A percentile compares a stretch with the other conserved stretches of the same genome.
phyloP scores from a whole-genome alignment of 129 eudicot species.

The Silybum marianum region DNA sequence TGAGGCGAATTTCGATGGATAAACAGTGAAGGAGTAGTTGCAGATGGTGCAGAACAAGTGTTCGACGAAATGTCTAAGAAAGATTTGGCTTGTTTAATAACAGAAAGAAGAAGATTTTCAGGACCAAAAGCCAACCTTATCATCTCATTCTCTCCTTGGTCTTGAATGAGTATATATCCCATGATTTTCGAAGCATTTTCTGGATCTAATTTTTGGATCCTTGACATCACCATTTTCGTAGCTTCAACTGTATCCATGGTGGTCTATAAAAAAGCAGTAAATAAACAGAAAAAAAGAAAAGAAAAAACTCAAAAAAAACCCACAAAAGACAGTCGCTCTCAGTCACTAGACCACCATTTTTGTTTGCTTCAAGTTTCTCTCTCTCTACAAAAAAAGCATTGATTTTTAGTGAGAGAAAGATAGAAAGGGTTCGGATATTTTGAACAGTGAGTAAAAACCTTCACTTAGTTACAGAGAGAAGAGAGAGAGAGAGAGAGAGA shows the following conservation, averaged over 20 bases:
- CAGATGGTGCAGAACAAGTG: conserved; percentile 40
- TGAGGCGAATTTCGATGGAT: conserved; percentile 51
- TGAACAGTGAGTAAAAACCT: conserved; percentile 34
- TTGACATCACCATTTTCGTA: conserved; percentile 67
- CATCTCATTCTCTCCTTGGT: conserved; percentile 91
- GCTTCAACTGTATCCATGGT: conserved; percentile 91
- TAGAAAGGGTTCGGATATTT: conserved; percentile 35
- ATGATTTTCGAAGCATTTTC: conserved; percentile 91
- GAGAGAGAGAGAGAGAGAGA: not conserved
- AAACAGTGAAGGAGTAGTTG: conserved; percentile 30
- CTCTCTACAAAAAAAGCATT: conserved; percentile 18
- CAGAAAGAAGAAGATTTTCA: conserved; percentile 52
- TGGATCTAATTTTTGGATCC: conserved; percentile 82
- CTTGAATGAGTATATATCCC: conserved; percentile 83
- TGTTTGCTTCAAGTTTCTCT: conserved; percentile 4
- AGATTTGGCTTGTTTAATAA: conserved; percentile 60
- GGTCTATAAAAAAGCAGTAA: not conserved
- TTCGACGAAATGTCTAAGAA: conserved; percentile 59
- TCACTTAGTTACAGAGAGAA: conserved; percentile 16
- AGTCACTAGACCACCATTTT: conserved; percentile 22
- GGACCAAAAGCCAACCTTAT: conserved; percentile 86
- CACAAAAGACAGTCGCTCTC: conserved; percentile 31
- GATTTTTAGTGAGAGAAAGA: conserved; percentile 27
- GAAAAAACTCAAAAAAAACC: not conserved
- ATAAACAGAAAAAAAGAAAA: not conserved